These are phyloP conservation scores for Jamesozyma jinghongensis DNA, from an alignment of 805 yeast genomes.

Conservation along the genomic window DNA sequence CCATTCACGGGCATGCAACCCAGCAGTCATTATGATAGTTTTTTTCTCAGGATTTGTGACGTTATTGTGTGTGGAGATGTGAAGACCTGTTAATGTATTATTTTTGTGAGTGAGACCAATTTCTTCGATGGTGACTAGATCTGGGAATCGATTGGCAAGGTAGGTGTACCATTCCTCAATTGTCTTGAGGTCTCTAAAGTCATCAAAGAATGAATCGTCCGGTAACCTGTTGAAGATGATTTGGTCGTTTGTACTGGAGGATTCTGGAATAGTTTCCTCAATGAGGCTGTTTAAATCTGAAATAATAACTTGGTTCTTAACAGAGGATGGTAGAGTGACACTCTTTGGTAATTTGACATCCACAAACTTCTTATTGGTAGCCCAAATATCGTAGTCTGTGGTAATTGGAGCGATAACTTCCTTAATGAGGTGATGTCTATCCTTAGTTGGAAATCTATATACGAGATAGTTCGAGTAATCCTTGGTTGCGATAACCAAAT, in stretches of 20 bases:
- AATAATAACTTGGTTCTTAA: slow-evolving; percentile 34
- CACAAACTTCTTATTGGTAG: slow-evolving; percentile 34
- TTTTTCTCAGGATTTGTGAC: slow-evolving; percentile 36
- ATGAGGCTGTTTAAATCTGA: slow-evolving; percentile 50
- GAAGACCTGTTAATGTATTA: slow-evolving; percentile 57
- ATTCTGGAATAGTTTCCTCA: slow-evolving; percentile 43
- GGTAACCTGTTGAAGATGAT: too few relatives aligned
- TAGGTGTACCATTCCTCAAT: slow-evolving; percentile 66
- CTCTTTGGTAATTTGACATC: slow-evolving; percentile 34
- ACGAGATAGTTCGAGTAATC: slow-evolving; percentile 19
- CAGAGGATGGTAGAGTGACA: slow-evolving; percentile 9
- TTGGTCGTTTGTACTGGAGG: not conserved
- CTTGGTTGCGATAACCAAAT: not conserved
- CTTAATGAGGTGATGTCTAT: slow-evolving; percentile 3
- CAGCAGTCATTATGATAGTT: slow-evolving; percentile 72
- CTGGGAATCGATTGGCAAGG: slow-evolving; percentile 53
- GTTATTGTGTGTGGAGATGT: slow-evolving; percentile 44
- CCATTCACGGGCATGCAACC: slow-evolving; percentile 91
- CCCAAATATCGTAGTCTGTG: slow-evolving; percentile 40
- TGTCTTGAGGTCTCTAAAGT: slow-evolving; percentile 57
- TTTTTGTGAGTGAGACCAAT: slow-evolving; percentile 75
- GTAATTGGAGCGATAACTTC: slow-evolving; percentile 11
- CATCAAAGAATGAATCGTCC: slow-evolving; percentile 54
- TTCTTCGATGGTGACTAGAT: slow-evolving; percentile 50
- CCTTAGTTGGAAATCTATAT: slow-evolving; percentile 14